Base-by-base conservation (phyloP, 2,329 filamentous ascomycete genomes). In the Hortaea sp. region DNA sequence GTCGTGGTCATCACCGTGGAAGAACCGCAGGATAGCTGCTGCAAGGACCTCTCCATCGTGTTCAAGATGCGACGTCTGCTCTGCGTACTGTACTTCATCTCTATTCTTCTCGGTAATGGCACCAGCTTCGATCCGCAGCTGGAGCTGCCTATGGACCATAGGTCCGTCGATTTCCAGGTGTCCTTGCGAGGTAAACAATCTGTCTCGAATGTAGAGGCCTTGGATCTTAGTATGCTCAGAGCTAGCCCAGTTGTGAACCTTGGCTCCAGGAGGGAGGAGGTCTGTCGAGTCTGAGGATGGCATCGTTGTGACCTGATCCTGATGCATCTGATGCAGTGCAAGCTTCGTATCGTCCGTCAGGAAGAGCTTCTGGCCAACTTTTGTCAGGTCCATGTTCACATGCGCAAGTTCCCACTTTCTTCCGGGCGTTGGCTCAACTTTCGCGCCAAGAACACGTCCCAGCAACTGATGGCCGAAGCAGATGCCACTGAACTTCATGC, bases 401-500 rank as follows among this genome's bases (percentile, higher is more conserved):
- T 73, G 69, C 0, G 68, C 63, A 0, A 74, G 58, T 49, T 73
- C 70, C 70, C 71, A 73, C 30, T 75, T 67, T 6, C 61, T 61
- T 27, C 63, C 59, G 6, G 63, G 56, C 12, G 65, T 57, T 2
- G 63, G 58, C 29, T 64, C 57, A 11, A 73, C 63, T 10, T 53
- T 57, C 4, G 66, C 62, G 5, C 70, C 70, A 1, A 73, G 64
- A 2, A 65, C 60, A 13, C 70, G 67, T 29, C 63, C 67, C 9
- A 74, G 63, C 12, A 73, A 59, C 52, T 73, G 70, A 43, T 74
- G 70, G 11, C 70, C 70, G 48, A 73, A 74, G 48, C 70, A 74
- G 34, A 73, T 68, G 12, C 70, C 70, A 7, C 66, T 62, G 51
- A 72, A 71, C 31, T 71, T 70, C 41, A 78, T 73, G 13, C 75